phyloP scores from a whole-genome alignment of 305 asterid species.

The Salvia sclarea region DNA sequence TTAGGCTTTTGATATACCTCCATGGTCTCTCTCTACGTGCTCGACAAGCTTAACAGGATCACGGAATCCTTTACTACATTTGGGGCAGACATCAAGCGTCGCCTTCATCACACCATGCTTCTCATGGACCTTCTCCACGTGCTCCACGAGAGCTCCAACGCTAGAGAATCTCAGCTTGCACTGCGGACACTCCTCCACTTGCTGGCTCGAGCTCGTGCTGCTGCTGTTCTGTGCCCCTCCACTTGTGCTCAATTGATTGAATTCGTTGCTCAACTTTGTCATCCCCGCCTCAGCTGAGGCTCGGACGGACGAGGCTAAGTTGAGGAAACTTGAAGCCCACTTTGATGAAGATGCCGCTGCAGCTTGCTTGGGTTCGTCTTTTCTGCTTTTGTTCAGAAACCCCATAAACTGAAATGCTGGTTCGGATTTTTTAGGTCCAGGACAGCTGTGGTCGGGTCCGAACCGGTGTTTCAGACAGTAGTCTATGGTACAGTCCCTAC shows the following conservation, averaged over 20 bases:
- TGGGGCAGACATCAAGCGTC: conserved; percentile 81
- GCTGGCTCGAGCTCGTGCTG: conserved; percentile 35
- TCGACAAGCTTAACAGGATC: conserved; percentile 84
- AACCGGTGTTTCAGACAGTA: conserved; percentile 92
- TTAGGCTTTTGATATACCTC: conserved; percentile 68
- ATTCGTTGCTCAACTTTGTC: conserved; percentile 63
- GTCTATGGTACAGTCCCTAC: conserved; percentile 73
- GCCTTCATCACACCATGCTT: conserved; percentile 72
- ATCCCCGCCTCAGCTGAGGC: conserved; percentile 81
- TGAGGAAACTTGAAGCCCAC: conserved; percentile 63
- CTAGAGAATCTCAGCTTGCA: conserved; percentile 68
- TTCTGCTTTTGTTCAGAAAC: conserved; percentile 51
- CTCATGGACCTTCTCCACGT: conserved; percentile 82
- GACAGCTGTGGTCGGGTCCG: conserved; percentile 88
- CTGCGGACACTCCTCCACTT: conserved; percentile 72
- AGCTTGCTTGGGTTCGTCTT: conserved; percentile 44
- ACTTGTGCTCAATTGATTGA: conserved; percentile 42
- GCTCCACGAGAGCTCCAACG: conserved; percentile 68
- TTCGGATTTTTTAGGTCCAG: conserved; percentile 72
- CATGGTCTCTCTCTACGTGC: conserved; percentile 88
- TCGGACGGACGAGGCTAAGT: conserved; percentile 59
- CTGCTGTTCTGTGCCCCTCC: conserved; percentile 42
- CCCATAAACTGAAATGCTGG: conserved; percentile 61
- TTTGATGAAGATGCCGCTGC: conserved; percentile 53
- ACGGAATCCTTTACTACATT: conserved; percentile 82